Conservation (phyloP, 352 stramenopile species). For the Aphanomyces invadans region DNA sequence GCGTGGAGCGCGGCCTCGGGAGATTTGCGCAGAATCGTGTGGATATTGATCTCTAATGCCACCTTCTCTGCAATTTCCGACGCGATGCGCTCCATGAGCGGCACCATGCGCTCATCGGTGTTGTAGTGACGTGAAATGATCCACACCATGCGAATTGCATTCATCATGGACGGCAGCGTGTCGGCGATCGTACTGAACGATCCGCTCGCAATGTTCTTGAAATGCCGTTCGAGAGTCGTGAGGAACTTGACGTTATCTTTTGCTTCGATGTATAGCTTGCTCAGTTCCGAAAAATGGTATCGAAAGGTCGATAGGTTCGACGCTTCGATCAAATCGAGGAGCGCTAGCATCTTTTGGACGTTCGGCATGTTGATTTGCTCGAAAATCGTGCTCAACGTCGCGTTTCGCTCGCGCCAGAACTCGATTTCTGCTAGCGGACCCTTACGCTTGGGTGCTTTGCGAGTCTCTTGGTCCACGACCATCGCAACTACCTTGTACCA, state of each 20-base stretch:
- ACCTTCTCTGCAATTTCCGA: conserved; percentile 92
- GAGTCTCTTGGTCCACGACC: conserved; percentile 85
- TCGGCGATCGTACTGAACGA: conserved; percentile 89
- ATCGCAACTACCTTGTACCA: conserved; percentile 88
- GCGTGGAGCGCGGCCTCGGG: conserved; percentile 67
- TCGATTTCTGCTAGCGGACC: conserved; percentile 92
- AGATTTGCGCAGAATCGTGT: conserved; percentile 77
- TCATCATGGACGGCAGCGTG: conserved; percentile 94
- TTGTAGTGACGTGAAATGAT: conserved; percentile 97
- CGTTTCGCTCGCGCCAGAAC: conserved; percentile 93
- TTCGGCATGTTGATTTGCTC: conserved; percentile 94
- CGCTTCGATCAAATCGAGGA: conserved; percentile 87
- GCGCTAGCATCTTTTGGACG: conserved; percentile 93
- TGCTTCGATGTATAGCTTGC: conserved; percentile 92
- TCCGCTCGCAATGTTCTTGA: conserved; percentile 90
- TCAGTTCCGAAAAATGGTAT: conserved; percentile 91
- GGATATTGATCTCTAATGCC: conserved; percentile 85
- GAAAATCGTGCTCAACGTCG: conserved; percentile 90
- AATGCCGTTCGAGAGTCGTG: conserved; percentile 92
- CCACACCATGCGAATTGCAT: conserved; percentile 95
- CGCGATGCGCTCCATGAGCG: conserved; percentile 93
- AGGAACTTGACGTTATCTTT: conserved; percentile 97
- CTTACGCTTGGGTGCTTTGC: conserved; percentile 83
- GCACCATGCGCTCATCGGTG: conserved; percentile 94
- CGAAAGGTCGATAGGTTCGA: conserved; percentile 90